Percentiles rank a stretch among this genome's conserved stretches.
These are phyloP conservation scores for Bruguiera sexangula DNA, from an alignment of 345 rosid species.

Conservation along the genomic window DNA sequence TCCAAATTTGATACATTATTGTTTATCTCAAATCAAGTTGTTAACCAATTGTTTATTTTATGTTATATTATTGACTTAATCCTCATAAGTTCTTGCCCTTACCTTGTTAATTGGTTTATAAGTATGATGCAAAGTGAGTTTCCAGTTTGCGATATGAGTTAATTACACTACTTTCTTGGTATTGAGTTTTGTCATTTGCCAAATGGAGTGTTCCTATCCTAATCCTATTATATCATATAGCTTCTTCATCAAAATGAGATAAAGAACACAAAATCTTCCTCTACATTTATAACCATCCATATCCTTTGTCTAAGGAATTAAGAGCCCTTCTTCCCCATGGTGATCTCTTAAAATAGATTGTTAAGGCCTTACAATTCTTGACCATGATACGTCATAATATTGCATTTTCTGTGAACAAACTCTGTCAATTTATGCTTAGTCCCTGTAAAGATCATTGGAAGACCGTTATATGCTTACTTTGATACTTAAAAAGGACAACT, in stretches of 20 bases:
- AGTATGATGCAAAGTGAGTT: background rate
- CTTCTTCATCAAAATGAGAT: no score
- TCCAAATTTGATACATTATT: background rate
- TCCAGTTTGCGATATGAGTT: background rate
- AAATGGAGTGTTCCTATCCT: no score
- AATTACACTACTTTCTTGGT: no score
- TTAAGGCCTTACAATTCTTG: background rate
- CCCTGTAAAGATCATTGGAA: background rate
- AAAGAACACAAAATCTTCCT: no score
- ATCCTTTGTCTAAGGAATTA: background rate
- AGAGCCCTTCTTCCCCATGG: no score
- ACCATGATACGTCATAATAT: background rate
- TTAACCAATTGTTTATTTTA: background rate
- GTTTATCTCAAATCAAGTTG: background rate
- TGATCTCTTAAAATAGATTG: background rate
- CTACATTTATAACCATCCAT: no score
- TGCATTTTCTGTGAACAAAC: no score
- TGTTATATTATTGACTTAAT: conserved; percentile 1
- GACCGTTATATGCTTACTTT: background rate
- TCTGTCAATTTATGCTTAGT: no score
- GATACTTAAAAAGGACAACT: background rate
- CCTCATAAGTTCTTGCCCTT: background rate
- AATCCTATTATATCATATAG: no score
- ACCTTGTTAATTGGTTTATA: background rate
- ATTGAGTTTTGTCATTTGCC: no score